Evolutionary conservation across 1,139 yeast genomes (phyloP).

Genomic region (Hyphopichia burtonii): DNA sequence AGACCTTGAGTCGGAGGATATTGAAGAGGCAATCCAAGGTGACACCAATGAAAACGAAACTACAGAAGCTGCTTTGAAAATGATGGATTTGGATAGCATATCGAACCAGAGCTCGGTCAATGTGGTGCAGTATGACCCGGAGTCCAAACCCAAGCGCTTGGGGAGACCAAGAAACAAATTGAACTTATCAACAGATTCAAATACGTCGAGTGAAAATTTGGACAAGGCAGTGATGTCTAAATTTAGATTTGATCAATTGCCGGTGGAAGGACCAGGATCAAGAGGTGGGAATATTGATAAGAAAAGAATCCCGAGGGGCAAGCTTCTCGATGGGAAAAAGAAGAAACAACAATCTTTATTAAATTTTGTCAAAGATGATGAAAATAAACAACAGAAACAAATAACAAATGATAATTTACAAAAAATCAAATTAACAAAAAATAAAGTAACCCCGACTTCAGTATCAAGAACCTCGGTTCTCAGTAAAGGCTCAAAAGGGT

Average conservation of each 20-base stretch:
- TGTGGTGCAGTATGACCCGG: constrained; percentile 36
- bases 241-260: constrained; percentile 37
- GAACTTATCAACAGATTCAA: constrained; percentile 10
- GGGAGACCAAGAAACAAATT: constrained; percentile 37
- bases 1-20: too few species aligned
- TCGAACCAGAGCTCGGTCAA: constrained; percentile 6
- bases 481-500: constrained; percentile 25
- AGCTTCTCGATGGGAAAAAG: constrained; percentile 23
- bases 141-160: constrained; percentile 28
- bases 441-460: constrained; percentile 8
- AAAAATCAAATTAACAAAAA: neutral
- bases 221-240: constrained; percentile 33
- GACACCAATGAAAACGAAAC: constrained; percentile 8
- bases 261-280: constrained; percentile 46
- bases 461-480: constrained; percentile 34
- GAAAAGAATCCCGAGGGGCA: constrained; percentile 26
- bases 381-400: neutral
- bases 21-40: neutral
- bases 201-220: constrained; percentile 29
- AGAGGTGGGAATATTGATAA: constrained; percentile 35
- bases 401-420: neutral
- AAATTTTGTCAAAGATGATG: constrained; percentile 7
- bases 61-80: constrained; percentile 18
- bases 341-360: constrained; percentile 22
- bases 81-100: constrained; percentile 9